Base-by-base conservation (phyloP, 2,329 filamentous ascomycete species). In the Colletotrichum sp. region DNA sequence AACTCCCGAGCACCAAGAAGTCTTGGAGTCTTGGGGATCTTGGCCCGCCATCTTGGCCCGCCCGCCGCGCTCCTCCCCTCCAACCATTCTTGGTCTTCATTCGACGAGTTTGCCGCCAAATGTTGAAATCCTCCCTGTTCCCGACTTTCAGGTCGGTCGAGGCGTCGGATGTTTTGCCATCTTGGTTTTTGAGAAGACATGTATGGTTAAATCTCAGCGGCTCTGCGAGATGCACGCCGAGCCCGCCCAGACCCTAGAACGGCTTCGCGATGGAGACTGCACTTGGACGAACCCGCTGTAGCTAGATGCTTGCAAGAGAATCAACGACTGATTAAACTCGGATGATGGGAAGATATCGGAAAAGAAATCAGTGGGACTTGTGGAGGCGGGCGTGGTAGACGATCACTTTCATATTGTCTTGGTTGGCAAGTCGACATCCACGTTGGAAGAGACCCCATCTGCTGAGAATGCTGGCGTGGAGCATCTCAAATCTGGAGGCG, bases 1-100 rank as follows among this genome's bases (percentile, higher is more conserved):
- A 68, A 76, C 63, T 59, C 64, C 73, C 70, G 73, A 52, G 44
- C 18, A 59, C 57, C 70, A 72, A 72, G 64, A 68, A 15, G 15
- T 68, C 70, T 72, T 65, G 64, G 69, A 26, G 9, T 73, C 73
- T 73, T 73, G 69, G 69, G 5, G 9, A 16, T 32, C 57, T 76
- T 76, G 70, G 73, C 64, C 28, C 49, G 64, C 44, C 44, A 24
- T 66, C 30, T 52, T 63, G 63, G 52, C 72, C 52, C 55, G 52
- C 72, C 52, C 55, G 32, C 36, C 12, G 36, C 55, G 36, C 63
- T 32, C 13, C n/a, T 63, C 72, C 55, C 36, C 16, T 34, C 55
- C 44, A 24, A 28, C 8, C 21, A 52, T 62, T 9, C 28, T 36
- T 8, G 4, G 26, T 2, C 44, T 52, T 52, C 44, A 52, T 52